Base-by-base conservation (phyloP, 257 asterid genomes). In the Gynochthodes officinalis region DNA sequence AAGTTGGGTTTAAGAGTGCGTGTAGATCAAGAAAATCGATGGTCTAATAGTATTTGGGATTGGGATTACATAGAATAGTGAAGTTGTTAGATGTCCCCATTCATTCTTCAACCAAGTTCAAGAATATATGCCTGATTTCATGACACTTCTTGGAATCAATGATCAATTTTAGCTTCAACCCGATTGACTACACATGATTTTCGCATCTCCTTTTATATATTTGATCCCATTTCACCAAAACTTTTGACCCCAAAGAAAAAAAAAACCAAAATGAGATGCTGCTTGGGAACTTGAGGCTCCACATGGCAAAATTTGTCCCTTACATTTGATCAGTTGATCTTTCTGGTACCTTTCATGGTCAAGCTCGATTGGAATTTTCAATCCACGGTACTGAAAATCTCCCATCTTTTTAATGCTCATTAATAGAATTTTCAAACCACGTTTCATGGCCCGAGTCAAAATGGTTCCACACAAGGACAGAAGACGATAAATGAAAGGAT, bases 121-220 rank as follows among this genome's bases (percentile, higher is more conserved):
- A 57, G 69, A 53, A 68, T 68, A 50, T 69, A 66, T 70, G 64
- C 70, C 65, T 75, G 35, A 59, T 58, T 74, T 74, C 69, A 35
- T 67, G 76, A 50, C 62, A 28, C 32, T 50, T 57, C 74, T 79
- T 49, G 77, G 66, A 58, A 68, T 65, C 71, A 37, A 75, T 69
- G 64, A 61, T 52, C 61, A 1, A 25, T 62, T 60, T 60, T n/a
- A 13, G 14, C 12, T 49, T 33, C 49, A 43, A 48, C 43, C 43
- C 55, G n/a, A 13, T 46, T 46, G 50, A 46, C 50, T 46, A 46
- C 13, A 21, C 4, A 9, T 18, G 18, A n/a, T 37, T n/a, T 69
- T 28, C n/a, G 5, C 7, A 18, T 1, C 50, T 13, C 11, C 50
- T 49, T 30, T 9, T 18, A 27, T 10, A 3, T 25, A 19, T 8